These are phyloP conservation scores for Fusarium sp. DNA, from an alignment of 2,329 filamentous ascomycete species.

Conservation along the genomic window DNA sequence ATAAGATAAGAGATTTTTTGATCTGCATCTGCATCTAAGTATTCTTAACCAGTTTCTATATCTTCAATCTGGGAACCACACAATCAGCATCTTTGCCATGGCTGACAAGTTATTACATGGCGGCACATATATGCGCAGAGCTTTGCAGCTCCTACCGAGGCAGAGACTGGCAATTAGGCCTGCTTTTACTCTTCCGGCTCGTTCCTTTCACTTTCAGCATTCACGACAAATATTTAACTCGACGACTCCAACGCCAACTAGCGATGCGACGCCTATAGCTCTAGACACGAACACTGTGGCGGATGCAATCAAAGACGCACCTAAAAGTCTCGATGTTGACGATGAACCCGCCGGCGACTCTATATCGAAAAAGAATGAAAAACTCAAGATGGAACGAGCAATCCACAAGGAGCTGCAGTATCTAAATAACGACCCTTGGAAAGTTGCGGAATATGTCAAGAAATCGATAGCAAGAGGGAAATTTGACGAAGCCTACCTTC, in stretches of 20 bases:
- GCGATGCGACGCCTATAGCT: slow-evolving; percentile 7
- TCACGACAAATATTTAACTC: slow-evolving; percentile 27
- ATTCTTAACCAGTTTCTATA: background rate
- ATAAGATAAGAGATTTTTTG: slow-evolving; percentile 43
- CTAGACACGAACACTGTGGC: background rate
- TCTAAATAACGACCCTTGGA: slow-evolving; percentile 73
- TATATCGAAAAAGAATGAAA: slow-evolving; percentile 34
- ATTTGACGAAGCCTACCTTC: slow-evolving; percentile 72
- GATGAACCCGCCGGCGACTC: slow-evolving; percentile 12
- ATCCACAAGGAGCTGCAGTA: slow-evolving; percentile 69
- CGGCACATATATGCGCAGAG: slow-evolving; percentile 44
- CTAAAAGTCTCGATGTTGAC: slow-evolving; percentile 33
- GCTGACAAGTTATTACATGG: slow-evolving; percentile 43
- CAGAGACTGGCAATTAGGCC: slow-evolving; percentile 12
- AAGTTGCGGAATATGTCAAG: slow-evolving; percentile 75
- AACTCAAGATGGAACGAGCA: slow-evolving; percentile 49
- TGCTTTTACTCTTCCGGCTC: slow-evolving; percentile 10
- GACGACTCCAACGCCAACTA: slow-evolving; percentile 1
- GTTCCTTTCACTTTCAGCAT: slow-evolving; percentile 21
- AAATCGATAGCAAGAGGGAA: slow-evolving; percentile 68
- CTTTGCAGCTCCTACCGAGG: slow-evolving; percentile 31
- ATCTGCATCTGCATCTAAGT: background rate
- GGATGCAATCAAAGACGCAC: slow-evolving; percentile 34
- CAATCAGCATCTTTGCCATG: slow-evolving; percentile 31
- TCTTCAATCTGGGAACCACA: background rate